Evolutionary conservation across 2,329 filamentous ascomycete genomes (phyloP), one percentile per base, ranked within the genome.

Genomic region (Diplodia corticola): DNA sequence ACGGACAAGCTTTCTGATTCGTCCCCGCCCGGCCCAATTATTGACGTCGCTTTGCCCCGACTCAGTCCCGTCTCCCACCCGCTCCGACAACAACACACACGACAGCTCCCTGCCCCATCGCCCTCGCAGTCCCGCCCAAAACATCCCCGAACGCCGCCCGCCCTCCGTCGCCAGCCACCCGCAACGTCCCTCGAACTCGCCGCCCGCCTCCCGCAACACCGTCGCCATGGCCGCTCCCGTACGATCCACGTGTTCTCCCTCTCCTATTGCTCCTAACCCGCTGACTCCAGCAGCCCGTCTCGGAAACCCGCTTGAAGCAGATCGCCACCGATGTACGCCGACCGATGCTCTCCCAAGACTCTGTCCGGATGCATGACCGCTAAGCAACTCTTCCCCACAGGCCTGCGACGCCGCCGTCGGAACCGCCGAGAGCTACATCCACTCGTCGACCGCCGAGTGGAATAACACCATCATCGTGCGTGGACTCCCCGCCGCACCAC

Each of bases 401-500:
- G 93, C 92, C 71, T 97, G 93, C 84, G 88, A 91, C 75, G 85
- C 84, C 71, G 90, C 92, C 67, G 86, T 98, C 73, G 87, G 88
- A 69, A 85, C 81, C 69, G 88, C 88, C 68, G 88, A 92, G 69
- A 89, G 86, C 80, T 99, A 99, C 82, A 91, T 96, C 70, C 95
- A 98, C 80, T 80, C 88, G 65, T 89, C 90, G 76, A 96, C 94
- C 40, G 88, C 90, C 76, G 82, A 88, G 72, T 98, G 94, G 94
- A 98, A 98, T 83, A 90, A 90, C 37, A 83, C 85, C 70, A 98
- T 99, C 79, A 97, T 98, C 79, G 93, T 96, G 86, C 73, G 87
- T 82, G 68, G 67, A 12, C 28, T 51, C 37, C 63, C 64, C 9
- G 28, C 46, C 57, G 37, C 65, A 50, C 44, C 60, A 51, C 66